Evolutionary conservation across 345 rosid genomes (phyloP), one percentile per base, ranked within the genome.

Genomic region (Acer saccharum): DNA sequence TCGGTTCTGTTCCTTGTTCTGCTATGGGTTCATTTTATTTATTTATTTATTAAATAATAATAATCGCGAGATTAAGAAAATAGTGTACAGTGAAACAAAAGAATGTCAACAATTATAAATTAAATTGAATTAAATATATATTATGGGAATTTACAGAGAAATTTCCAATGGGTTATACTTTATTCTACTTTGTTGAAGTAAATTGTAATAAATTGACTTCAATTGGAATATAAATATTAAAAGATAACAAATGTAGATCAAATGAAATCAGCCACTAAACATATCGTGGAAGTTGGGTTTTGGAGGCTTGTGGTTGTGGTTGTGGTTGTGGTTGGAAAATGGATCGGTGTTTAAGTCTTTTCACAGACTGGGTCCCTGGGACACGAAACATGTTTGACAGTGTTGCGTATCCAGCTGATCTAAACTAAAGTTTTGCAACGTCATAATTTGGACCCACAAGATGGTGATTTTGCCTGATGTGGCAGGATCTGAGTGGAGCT

Each of bases 401-500:
- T 16, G 4, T 1, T 54, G 63, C 64, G 57, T 10, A 23, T 55
- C 46, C 27, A 9, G 7, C 18, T 27, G 44, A 52, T 11, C 18
- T 6, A 57, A 11, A 32, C 10, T 43, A 43, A 43, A 7, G 60
- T 72, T 58, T 58, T n/a, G 75, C 54, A 65, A 58, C 75, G 52
- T 35, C 6, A 12, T 4, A 2, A 54, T 54, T 0, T 54, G 58
- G 10, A 4, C 58, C 58, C 2, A 46, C 13, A 6, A 0, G 35
- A 44, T 39, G 6, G 8, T 18, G 39, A 25, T n/a, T 39, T 13
- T 11, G 20, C 14, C 39, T 43, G 67, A 41, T 7, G 76, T 61
- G 76, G 76, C 76, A 72, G 20, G 17, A 58, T 72, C 76, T 39
- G 35, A 4, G 39, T 41, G 23, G 21, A 21, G 13, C 64, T 71